These are phyloP conservation scores for Cardiospermum halicacabum DNA, from an alignment of 345 rosid genomes.

Conservation along the genomic window DNA sequence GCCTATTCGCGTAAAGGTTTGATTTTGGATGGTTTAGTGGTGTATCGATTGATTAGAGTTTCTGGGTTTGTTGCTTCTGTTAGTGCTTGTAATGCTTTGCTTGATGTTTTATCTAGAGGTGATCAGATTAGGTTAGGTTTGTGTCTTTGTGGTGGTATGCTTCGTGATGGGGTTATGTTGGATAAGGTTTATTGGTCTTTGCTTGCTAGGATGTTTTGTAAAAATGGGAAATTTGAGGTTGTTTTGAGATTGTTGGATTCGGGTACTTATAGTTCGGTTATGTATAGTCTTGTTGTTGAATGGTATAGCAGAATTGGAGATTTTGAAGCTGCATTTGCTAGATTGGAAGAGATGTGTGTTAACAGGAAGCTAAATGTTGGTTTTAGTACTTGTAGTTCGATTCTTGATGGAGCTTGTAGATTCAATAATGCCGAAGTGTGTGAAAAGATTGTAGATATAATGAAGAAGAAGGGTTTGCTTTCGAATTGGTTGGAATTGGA, in stretches of 20 bases:
- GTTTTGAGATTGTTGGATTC: conserved; percentile 41
- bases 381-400: conserved; percentile 39
- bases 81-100: conserved; percentile 43
- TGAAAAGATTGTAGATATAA: conserved; percentile 33
- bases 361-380: conserved; percentile 37
- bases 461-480: conserved; percentile 44
- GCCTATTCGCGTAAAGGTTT: conserved; percentile 35
- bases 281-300: conserved; percentile 50
- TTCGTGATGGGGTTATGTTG: conserved; percentile 31
- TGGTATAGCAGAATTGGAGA: conserved; percentile 45
- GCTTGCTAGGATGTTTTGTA: conserved; percentile 44
- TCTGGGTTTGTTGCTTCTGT: conserved; percentile 33
- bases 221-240: conserved; percentile 39
- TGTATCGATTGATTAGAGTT: conserved; percentile 34
- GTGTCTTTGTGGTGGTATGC: conserved; percentile 52
- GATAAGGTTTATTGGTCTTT: conserved; percentile 49
- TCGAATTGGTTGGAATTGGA: conserved; percentile 1
- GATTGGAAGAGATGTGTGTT: conserved; percentile 44
- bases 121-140: conserved; percentile 38
- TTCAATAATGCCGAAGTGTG: conserved; percentile 32
- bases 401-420: conserved; percentile 71
- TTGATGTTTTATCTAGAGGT: conserved; percentile 37
- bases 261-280: conserved; percentile 40
- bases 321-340: conserved; percentile 35
- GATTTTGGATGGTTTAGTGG: conserved; percentile 40